Percentiles rank a stretch among this genome's conserved stretches.
phyloP scores from a whole-genome alignment of 305 asterid species.

The Fraxinus baroniana region DNA sequence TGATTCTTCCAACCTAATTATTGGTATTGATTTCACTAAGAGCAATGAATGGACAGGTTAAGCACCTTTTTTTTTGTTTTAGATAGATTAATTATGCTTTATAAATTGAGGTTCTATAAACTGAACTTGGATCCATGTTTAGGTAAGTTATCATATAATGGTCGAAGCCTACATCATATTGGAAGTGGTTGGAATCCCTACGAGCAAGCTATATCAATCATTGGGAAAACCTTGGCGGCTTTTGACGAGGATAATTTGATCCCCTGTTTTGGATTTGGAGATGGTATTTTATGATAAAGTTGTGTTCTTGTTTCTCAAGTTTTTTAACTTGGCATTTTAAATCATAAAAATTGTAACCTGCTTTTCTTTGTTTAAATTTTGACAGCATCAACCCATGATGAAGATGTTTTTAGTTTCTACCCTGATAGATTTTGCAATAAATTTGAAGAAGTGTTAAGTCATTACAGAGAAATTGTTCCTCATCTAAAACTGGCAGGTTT shows the following conservation, averaged over 20 bases:
- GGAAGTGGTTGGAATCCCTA: constrained; percentile 58
- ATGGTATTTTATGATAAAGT: constrained; percentile 41
- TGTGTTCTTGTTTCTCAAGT: constrained; percentile 13
- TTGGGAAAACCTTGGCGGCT: constrained; percentile 59
- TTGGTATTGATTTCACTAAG: constrained; percentile 93
- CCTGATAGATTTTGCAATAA: constrained; percentile 55
- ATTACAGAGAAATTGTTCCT: constrained; percentile 52
- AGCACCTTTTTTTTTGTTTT: not conserved
- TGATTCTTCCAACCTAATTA: constrained; percentile 91
- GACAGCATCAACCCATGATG: constrained; percentile 61
- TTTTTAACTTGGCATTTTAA: constrained; percentile 7
- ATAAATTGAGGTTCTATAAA: constrained; percentile 12
- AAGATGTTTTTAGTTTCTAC: constrained; percentile 52
- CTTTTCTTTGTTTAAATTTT: constrained; percentile 15
- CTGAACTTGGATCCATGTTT: constrained; percentile 1
- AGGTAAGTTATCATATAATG: constrained; percentile 51
- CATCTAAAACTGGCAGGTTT: constrained; percentile 57
- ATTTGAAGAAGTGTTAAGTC: constrained; percentile 53
- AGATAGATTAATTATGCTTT: not conserved
- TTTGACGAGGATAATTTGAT: constrained; percentile 71
- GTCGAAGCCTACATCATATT: constrained; percentile 54
- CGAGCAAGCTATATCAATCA: constrained; percentile 58
- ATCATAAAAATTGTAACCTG: not conserved
- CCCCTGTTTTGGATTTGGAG: constrained; percentile 70
- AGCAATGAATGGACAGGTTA: constrained; percentile 98